Conservation (phyloP, 2,329 filamentous ascomycete genomes). For the Samsoniella hepiali region DNA sequence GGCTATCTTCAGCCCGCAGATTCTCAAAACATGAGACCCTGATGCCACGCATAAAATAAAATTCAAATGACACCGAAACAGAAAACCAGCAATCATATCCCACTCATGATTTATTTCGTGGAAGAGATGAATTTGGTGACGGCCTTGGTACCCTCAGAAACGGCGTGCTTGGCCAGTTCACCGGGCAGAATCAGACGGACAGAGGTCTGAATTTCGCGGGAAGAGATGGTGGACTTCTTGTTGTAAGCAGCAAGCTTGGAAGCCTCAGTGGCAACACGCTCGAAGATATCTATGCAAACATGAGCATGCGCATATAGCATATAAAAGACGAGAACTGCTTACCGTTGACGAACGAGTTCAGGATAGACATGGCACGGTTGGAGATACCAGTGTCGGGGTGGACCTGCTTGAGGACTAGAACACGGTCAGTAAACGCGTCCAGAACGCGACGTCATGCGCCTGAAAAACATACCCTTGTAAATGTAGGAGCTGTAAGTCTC, state of each 20-base stretch:
- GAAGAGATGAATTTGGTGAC: slow-evolving; percentile 99
- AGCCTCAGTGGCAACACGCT: slow-evolving; percentile 97
- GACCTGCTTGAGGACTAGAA: slow-evolving; percentile 95
- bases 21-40: slow-evolving; percentile 57
- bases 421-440: slow-evolving; percentile 20
- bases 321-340: slow-evolving; percentile 34
- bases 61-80: slow-evolving; percentile 50
- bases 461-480: slow-evolving; percentile 78
- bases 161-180: slow-evolving; percentile 98
- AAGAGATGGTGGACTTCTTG: slow-evolving; percentile 99
- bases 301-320: not conserved
- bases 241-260: slow-evolving; percentile 99
- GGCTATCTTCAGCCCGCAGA: slow-evolving; percentile 37
- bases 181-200: slow-evolving; percentile 96
- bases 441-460: not conserved
- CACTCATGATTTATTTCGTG: slow-evolving; percentile 77
- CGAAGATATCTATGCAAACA: slow-evolving; percentile 77
- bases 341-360: slow-evolving; percentile 99
- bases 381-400: slow-evolving; percentile 99
- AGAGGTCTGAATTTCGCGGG: slow-evolving; percentile 98
- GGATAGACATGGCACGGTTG: slow-evolving; percentile 98
- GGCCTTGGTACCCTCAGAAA: slow-evolving; percentile 99
- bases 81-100: slow-evolving; percentile 50
- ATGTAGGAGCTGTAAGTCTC: slow-evolving; percentile 99
- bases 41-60: slow-evolving; percentile 49